A percentile compares a stretch with the other conserved stretches of the same genome.
These are phyloP conservation scores for Trichoderma breve DNA, from an alignment of 2,329 filamentous ascomycete genomes.

Conservation along the genomic window DNA sequence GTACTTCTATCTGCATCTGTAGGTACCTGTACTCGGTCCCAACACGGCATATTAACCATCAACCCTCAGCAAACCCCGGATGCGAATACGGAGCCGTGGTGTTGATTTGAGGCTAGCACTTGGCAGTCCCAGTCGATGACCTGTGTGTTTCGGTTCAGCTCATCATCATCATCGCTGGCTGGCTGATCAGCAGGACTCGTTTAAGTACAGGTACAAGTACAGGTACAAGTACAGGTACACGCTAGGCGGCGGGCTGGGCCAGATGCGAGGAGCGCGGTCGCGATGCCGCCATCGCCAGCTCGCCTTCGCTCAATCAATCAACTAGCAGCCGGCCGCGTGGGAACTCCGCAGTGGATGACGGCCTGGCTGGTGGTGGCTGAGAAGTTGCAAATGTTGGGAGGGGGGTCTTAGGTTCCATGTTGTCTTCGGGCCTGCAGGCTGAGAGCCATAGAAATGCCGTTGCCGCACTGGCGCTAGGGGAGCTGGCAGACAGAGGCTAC, in stretches of 20 bases:
- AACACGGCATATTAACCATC: neutral
- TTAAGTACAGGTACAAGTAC: neutral
- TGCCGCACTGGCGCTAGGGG: conserved; percentile 12
- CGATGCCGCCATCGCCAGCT: neutral
- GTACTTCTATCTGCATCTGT: neutral
- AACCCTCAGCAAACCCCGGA: neutral
- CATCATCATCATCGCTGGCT: neutral
- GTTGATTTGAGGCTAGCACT: neutral
- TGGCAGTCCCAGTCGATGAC: neutral
- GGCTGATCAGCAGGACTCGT: neutral
- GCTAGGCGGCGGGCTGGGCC: neutral
- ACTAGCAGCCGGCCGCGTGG: neutral
- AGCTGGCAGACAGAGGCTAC: conserved; percentile 1
- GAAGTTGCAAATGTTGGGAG: neutral
- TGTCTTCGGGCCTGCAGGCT: neutral
- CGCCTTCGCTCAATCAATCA: neutral
- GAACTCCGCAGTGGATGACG: conserved; percentile 5
- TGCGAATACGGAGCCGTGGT: neutral
- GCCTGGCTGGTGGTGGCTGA: conserved; percentile 12
- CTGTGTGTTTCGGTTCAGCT: neutral
- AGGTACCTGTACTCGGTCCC: neutral
- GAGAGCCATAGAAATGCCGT: neutral
- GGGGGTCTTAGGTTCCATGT: neutral
- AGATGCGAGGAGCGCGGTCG: neutral
- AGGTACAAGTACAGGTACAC: neutral